Evolutionary conservation across 495 filamentous ascomycete species (phyloP).

Genomic region (Penicillium malachiteum): DNA sequence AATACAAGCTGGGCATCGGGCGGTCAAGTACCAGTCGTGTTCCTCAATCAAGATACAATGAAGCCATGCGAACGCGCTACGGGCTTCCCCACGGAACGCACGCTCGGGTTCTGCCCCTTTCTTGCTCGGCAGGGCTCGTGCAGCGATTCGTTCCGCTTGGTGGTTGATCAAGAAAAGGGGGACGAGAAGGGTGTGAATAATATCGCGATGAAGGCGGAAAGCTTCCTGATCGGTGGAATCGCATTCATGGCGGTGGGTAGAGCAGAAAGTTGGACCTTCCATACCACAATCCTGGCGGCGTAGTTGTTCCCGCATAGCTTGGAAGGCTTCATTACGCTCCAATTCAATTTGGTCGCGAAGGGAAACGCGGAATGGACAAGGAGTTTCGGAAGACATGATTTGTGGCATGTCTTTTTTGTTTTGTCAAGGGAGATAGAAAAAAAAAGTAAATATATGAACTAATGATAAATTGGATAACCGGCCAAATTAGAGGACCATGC

Average conservation of each 20-base stretch:
- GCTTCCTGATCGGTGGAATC: constrained; percentile 39
- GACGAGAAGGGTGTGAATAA: constrained; percentile 58
- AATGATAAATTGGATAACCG: constrained; percentile 3
- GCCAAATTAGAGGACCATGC: constrained; percentile 19
- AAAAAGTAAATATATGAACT: background rate
- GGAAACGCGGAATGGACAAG: constrained; percentile 50
- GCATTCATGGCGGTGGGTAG: constrained; percentile 43
- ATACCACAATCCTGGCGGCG: constrained; percentile 41
- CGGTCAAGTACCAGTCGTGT: constrained; percentile 56
- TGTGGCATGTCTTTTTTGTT: constrained; percentile 1
- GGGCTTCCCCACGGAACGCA: constrained; percentile 58
- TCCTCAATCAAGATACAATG: constrained; percentile 59
- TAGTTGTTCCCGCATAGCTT: constrained; percentile 42
- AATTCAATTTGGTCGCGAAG: constrained; percentile 36
- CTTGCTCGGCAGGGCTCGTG: constrained; percentile 42
- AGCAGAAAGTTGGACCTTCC: constrained; percentile 49
- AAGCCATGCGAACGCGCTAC: constrained; percentile 60
- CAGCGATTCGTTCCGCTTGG: constrained; percentile 50
- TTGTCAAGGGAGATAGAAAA: background rate
- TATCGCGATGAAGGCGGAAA: constrained; percentile 60
- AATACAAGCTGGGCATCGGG: constrained; percentile 58
- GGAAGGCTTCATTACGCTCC: constrained; percentile 45
- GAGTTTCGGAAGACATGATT: constrained; percentile 27
- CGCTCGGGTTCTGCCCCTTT: constrained; percentile 55
- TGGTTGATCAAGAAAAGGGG: constrained; percentile 58